A percentile compares a stretch with the other conserved stretches of the same genome.
phyloP scores from a whole-genome alignment of 192 early-diverging fungal genomes.

The Gamsiella multidivaricata region DNA sequence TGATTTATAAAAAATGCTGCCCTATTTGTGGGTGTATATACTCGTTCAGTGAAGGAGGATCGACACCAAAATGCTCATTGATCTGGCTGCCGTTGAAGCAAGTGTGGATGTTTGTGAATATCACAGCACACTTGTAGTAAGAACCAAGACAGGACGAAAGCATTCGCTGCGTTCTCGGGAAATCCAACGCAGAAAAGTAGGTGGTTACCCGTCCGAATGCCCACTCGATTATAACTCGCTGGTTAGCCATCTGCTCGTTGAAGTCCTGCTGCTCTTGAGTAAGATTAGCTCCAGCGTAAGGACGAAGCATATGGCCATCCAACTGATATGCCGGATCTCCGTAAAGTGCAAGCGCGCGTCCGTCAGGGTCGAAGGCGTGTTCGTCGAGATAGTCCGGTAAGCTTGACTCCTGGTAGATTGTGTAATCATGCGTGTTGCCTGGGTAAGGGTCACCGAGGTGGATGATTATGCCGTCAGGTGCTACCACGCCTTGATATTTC shows the following conservation, averaged over 20 bases:
- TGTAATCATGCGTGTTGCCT: conserved; percentile 2
- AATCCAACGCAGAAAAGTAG: background rate
- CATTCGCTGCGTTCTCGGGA: background rate
- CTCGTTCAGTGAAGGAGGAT: too few species aligned
- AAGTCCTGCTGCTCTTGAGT: background rate
- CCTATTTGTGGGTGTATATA: too few species aligned
- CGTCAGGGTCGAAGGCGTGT: background rate
- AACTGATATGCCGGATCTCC: background rate
- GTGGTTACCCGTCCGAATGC: background rate
- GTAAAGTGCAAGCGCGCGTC: background rate
- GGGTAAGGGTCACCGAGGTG: background rate
- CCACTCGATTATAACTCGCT: background rate
- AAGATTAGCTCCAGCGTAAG: background rate
- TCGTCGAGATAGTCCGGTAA: background rate
- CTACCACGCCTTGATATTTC: conserved; percentile 13
- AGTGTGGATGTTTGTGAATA: background rate
- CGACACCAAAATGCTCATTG: too few species aligned
- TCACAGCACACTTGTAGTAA: background rate
- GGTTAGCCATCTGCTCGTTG: background rate
- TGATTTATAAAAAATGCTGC: too few species aligned
- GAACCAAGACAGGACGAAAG: background rate
- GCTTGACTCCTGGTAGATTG: background rate
- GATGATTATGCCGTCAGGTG: conserved; percentile 22
- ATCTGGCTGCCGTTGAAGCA: too few species aligned
- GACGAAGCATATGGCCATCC: background rate